Percentiles rank a stretch among this genome's conserved stretches.
These are phyloP conservation scores for Linnemannia zychae DNA, from an alignment of 192 early-diverging fungal genomes.

Conservation along the genomic window DNA sequence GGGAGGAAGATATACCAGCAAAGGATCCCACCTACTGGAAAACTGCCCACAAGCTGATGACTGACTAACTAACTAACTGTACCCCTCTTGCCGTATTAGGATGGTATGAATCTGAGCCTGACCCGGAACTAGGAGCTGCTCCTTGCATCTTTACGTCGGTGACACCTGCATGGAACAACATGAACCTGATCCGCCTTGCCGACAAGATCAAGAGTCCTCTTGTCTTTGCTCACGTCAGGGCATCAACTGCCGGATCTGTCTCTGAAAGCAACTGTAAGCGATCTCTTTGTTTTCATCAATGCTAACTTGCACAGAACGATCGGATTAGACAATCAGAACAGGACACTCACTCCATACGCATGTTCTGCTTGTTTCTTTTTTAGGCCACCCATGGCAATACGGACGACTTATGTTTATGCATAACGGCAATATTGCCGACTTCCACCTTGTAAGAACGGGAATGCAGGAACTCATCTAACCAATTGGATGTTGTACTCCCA, in stretches of 20 bases:
- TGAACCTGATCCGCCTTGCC: slow-evolving; percentile 79
- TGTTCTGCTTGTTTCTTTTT: neutral
- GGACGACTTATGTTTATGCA: slow-evolving; percentile 89
- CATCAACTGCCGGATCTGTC: slow-evolving; percentile 80
- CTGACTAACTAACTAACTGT: neutral
- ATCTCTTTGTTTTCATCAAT: neutral
- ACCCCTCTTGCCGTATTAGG: slow-evolving; percentile 34
- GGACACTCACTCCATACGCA: neutral
- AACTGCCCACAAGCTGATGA: neutral
- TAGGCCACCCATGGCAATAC: slow-evolving; percentile 73
- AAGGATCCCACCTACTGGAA: neutral
- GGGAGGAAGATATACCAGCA: neutral
- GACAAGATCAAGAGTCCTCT: slow-evolving; percentile 80
- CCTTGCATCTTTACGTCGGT: slow-evolving; percentile 88
- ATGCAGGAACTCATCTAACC: neutral
- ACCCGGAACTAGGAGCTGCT: slow-evolving; percentile 57
- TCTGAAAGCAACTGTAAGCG: slow-evolving; percentile 81
- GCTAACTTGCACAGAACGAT: neutral
- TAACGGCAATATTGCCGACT: slow-evolving; percentile 79
- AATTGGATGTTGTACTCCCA: neutral
- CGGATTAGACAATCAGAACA: neutral
- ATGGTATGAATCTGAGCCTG: slow-evolving; percentile 75
- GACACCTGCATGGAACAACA: slow-evolving; percentile 86
- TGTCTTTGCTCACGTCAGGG: slow-evolving; percentile 86
- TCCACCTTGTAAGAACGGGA: slow-evolving; percentile 61